Evolutionary conservation across 2,329 filamentous ascomycete species (phyloP), one percentile per base, ranked within the genome.

Genomic region (Cordyceps cateniannulata): DNA sequence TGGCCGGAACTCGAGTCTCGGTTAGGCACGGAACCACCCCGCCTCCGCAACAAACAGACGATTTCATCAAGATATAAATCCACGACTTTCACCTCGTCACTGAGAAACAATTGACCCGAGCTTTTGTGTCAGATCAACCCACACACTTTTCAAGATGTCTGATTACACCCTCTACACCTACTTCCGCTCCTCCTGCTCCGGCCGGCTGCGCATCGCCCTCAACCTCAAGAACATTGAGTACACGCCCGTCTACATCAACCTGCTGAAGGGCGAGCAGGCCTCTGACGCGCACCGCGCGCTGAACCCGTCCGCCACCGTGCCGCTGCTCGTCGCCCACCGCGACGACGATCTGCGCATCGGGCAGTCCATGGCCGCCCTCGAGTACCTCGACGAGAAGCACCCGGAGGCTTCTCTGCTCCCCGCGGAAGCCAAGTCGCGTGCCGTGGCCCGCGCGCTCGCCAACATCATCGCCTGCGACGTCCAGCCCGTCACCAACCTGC

Each of bases 181-280:
- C 73, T 86, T 82, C 71, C 78, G 82, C 63, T 87, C 85, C 52
- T 86, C 83, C 18, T 87, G 84, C 72, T 82, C 83, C 1, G 83
- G 80, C 0, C 81, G 85, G 14, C 73, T 88, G 5, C 83, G 83
- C 50, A 86, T 87, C 62, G 82, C 83, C 12, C 73, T 85, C 1
- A 73, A 81, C 60, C 73, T 84, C 55, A 87, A 87, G 65, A 68
- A 68, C 24, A 76, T 87, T 57, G 65, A 73, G 2, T 81, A 81
- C 65, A 75, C 76, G 7, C 70, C 75, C 22, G 70, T 77, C 35
- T 74, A 76, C 57, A 72, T 86, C 68, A 81, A 86, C 66, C 77
- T 86, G 6, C 74, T 84, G 62, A 78, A 81, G 55, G 71, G 74
- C 63, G 81, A 85, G 50, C 84, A 87, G 50, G 67, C 72, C 14